Percentiles rank a stretch among this genome's conserved stretches.
phyloP scores from a whole-genome alignment of 805 yeast species.

The Komagataella kurtzmanii region DNA sequence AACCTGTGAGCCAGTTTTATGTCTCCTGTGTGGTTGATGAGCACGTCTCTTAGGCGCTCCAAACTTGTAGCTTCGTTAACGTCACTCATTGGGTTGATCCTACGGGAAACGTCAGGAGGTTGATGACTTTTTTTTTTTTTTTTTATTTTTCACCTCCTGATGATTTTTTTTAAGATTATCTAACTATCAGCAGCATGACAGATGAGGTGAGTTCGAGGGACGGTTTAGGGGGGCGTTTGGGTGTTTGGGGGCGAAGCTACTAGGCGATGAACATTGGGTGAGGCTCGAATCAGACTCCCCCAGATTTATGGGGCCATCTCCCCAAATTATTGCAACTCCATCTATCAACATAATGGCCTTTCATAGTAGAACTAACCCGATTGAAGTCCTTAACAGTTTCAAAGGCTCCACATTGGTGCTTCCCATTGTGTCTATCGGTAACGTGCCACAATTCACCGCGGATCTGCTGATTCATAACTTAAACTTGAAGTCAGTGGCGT shows the following conservation, averaged over 20 bases:
- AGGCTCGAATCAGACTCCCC: background rate
- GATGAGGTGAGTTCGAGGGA: background rate
- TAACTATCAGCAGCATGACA: background rate
- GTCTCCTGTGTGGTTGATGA: conserved; percentile 51
- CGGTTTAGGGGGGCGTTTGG: background rate
- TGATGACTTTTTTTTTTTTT: background rate
- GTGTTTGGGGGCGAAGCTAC: background rate
- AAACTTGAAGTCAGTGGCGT: conserved; percentile 33
- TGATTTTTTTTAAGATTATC: background rate
- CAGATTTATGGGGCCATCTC: background rate
- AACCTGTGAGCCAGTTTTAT: conserved; percentile 76
- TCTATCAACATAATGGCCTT: conserved; percentile 11
- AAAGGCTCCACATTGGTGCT: conserved; percentile 36
- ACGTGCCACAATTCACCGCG: conserved; percentile 71
- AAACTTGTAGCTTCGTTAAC: conserved; percentile 21
- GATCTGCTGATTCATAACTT: conserved; percentile 65
- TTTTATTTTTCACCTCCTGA: background rate
- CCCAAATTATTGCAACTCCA: background rate
- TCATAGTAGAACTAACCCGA: conserved; percentile 11
- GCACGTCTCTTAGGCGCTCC: conserved; percentile 61
- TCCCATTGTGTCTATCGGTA: conserved; percentile 80
- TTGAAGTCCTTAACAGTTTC: conserved; percentile 9
- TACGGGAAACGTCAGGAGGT: background rate
- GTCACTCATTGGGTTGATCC: conserved; percentile 4
- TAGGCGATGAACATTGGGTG: background rate